phyloP scores from a whole-genome alignment of 208 protist species.

The Crithidia sp. region DNA sequence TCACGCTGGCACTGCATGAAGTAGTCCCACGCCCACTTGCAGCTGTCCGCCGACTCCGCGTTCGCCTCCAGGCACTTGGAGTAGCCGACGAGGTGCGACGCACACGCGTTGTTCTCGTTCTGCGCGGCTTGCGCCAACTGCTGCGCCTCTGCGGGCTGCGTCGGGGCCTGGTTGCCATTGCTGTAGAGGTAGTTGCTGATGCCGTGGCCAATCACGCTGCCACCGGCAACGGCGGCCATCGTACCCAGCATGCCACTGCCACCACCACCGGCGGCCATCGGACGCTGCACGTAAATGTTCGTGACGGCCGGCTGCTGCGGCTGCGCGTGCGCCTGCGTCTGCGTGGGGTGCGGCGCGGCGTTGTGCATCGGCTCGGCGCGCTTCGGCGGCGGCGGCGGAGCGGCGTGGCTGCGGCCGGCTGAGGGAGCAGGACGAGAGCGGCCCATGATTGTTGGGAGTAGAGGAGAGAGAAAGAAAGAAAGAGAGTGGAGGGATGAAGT shows the following conservation, averaged over 20 bases:
- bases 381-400: constrained; percentile 33
- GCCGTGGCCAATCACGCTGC: constrained; percentile 86
- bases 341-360: constrained; percentile 22
- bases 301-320: constrained; percentile 61
- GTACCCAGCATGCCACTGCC: constrained; percentile 81
- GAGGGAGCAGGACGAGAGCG: constrained; percentile 60
- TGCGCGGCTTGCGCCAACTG: constrained; percentile 66
- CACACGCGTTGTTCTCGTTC: constrained; percentile 67
- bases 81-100: constrained; percentile 76
- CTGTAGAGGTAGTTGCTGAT: constrained; percentile 90
- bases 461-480: constrained; percentile 15
- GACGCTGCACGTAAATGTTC: constrained; percentile 80
- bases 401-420: constrained; percentile 21
- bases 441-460: constrained; percentile 44
- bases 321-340: constrained; percentile 2
- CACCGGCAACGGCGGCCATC: constrained; percentile 82
- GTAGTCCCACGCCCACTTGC: constrained; percentile 91
- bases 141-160: constrained; percentile 85
- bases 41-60: constrained; percentile 55
- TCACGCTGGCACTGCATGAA: constrained; percentile 80
- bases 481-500: too few relatives aligned
- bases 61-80: constrained; percentile 87
- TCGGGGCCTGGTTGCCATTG: constrained; percentile 61
- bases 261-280: constrained; percentile 41
- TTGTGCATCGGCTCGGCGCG: constrained; percentile 26